phyloP scores from a whole-genome alignment of 2,329 filamentous ascomycete species.

The Colletotrichum musicola region DNA sequence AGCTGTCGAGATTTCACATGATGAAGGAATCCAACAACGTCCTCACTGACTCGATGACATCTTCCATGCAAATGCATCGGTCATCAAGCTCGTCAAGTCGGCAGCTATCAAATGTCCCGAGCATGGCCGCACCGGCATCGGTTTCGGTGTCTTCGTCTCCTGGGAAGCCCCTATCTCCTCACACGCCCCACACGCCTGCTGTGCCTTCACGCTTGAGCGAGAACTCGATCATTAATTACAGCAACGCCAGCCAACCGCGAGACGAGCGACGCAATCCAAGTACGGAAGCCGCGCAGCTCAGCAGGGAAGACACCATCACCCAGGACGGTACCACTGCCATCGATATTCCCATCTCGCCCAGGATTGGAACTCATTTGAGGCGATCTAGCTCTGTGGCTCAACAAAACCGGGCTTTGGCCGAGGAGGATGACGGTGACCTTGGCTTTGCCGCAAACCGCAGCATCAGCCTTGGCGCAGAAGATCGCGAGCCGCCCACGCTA shows the following conservation, averaged over 20 bases:
- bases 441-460: conserved; percentile 74
- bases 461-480: conserved; percentile 75
- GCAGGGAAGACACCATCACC: conserved; percentile 55
- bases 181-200: conserved; percentile 92
- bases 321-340: conserved; percentile 74
- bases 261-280: conserved; percentile 43
- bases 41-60: conserved; percentile 93
- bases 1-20: conserved; percentile 85
- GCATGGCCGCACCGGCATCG: conserved; percentile 79
- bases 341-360: conserved; percentile 79
- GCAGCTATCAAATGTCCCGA: conserved; percentile 69
- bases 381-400: conserved; percentile 79
- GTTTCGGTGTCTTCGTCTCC: conserved; percentile 90
- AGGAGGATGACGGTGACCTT: conserved; percentile 72
- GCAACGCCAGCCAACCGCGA: conserved; percentile 45
- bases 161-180: conserved; percentile 88
- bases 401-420: conserved; percentile 65
- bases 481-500: conserved; percentile 73
- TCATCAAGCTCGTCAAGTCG: conserved; percentile 81
- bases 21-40: conserved; percentile 92
- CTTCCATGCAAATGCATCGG: conserved; percentile 85
- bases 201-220: conserved; percentile 94
- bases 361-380: conserved; percentile 67
- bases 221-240: conserved; percentile 84
- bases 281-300: conserved; percentile 45